Evolutionary conservation across 257 asterid genomes (phyloP).

Genomic region (Datura wrightii): DNA sequence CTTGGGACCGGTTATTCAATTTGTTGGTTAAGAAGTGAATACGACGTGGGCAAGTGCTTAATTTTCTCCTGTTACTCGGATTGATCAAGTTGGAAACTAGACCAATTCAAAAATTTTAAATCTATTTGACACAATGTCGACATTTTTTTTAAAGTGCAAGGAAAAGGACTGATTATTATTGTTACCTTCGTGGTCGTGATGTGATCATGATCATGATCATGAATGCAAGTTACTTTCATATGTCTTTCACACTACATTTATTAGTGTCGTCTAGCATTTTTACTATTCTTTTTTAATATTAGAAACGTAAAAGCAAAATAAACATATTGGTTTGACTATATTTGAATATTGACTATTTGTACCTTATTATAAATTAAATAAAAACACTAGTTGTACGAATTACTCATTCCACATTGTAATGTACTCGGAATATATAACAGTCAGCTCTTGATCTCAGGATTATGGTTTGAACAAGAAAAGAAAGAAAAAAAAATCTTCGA

Average conservation of each 20-base stretch:
- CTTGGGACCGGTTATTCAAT: background rate
- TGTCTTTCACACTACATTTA: background rate
- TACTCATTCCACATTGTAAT: too few species aligned
- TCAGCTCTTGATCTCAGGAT: background rate
- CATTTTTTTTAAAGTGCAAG: constrained; percentile 23
- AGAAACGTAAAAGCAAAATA: background rate
- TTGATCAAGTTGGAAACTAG: too few species aligned
- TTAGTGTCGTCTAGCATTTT: background rate
- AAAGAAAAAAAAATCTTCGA: too few species aligned
- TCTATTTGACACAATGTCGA: constrained; percentile 30
- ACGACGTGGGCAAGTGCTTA: background rate
- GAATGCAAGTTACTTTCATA: too few species aligned
- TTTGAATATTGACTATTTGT: background rate
- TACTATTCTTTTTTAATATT: background rate
- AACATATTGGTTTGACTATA: background rate
- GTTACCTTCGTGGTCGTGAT: too few species aligned
- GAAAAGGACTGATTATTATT: background rate
- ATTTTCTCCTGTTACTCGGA: background rate
- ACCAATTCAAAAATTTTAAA: background rate
- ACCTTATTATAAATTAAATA: background rate
- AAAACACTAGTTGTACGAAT: background rate
- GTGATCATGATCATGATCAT: too few species aligned
- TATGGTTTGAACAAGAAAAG: background rate
- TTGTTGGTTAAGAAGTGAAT: background rate
- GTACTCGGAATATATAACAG: too few species aligned